Conservation (phyloP, 1,284 basidiomycete species). For the Leccinum huronense region DNA sequence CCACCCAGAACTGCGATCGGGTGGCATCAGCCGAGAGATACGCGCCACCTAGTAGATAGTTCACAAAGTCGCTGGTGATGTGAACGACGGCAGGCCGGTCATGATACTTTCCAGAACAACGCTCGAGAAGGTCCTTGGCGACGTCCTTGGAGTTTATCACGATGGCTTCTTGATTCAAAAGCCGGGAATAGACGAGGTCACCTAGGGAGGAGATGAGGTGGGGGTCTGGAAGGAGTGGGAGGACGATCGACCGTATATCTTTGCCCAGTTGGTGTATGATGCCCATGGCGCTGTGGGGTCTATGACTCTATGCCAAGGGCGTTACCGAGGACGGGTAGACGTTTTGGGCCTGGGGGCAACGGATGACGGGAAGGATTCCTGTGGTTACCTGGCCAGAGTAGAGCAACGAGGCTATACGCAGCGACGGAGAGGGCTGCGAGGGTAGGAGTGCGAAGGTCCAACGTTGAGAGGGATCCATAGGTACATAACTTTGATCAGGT, state of each 20-base stretch:
- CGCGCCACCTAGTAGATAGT: not conserved
- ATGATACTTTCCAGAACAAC: conserved; percentile 33
- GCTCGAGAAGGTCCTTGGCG: conserved; percentile 31
- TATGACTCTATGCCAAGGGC: conserved; percentile 28
- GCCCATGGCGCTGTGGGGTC: conserved; percentile 24
- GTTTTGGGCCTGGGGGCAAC: conserved; percentile 30
- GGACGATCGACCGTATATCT: conserved; percentile 20
- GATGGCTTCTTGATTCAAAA: conserved; percentile 32
- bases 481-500: not conserved
- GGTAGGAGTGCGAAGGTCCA: conserved; percentile 18
- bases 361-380: conserved; percentile 9
- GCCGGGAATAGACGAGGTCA: conserved; percentile 29
- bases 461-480: not conserved
- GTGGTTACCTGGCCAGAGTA: conserved; percentile 12
- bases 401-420: conserved; percentile 9
- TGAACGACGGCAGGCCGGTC: conserved; percentile 28
- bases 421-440: conserved; percentile 13
- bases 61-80: conserved; percentile 33
- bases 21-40: not conserved
- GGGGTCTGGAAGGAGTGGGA: not conserved
- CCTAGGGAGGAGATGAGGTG: conserved; percentile 15
- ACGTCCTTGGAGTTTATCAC: conserved; percentile 31
- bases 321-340: conserved; percentile 31
- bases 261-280: conserved; percentile 31
- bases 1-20: conserved; percentile 29